These are phyloP conservation scores for Naegleria gruberi DNA, from an alignment of 208 protist species.

Conservation along the genomic window DNA sequence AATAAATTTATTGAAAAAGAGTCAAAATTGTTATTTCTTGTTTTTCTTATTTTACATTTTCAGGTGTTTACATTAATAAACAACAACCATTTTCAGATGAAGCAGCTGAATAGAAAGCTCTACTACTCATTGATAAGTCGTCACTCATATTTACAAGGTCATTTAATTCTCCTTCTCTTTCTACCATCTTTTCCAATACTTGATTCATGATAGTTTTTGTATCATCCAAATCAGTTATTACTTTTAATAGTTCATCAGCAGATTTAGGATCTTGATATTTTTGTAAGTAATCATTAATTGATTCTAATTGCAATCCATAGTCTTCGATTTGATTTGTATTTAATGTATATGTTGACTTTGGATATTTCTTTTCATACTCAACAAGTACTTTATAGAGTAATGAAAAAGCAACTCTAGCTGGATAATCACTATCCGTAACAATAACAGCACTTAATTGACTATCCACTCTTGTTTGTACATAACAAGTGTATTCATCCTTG, in stretches of 20 bases:
- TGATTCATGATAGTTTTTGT: conserved; percentile 34
- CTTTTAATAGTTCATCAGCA: conserved; percentile 30
- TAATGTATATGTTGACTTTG: not conserved
- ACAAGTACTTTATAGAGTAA: not conserved
- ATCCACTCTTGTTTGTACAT: not conserved
- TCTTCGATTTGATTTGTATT: not conserved
- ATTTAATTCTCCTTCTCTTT: conserved; percentile 32
- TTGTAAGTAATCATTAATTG: not conserved
- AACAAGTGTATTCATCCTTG: not conserved
- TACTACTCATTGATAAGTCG: not conserved
- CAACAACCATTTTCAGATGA: not conserved
- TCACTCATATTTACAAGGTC: conserved; percentile 25
- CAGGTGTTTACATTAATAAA: not conserved
- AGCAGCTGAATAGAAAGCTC: not conserved
- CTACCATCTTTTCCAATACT: conserved; percentile 28
- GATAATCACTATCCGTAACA: not conserved
- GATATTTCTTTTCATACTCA: conserved; percentile 8
- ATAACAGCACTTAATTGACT: not conserved
- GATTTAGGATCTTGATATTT: conserved; percentile 32
- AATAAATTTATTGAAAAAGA: not conserved
- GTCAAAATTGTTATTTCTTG: not conserved
- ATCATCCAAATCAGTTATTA: conserved; percentile 35
- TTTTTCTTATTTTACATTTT: too few species aligned
- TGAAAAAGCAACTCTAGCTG: not conserved
- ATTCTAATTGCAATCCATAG: not conserved